Evolutionary conservation across 2,329 filamentous ascomycete genomes (phyloP).

Genomic region (Knufia fluminis): DNA sequence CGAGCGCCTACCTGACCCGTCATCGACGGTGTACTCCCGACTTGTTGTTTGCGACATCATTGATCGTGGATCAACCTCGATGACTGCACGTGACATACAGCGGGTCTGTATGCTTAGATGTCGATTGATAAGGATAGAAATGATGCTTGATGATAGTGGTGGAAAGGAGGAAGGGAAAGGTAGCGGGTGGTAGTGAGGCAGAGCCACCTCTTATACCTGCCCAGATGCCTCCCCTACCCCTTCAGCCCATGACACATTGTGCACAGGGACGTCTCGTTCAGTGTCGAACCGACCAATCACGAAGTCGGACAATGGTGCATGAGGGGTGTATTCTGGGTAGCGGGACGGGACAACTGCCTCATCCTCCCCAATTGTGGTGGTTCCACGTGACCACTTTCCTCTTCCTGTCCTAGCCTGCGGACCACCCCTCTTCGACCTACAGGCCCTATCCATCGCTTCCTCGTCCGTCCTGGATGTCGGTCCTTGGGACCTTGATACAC

Average conservation of each 20-base stretch:
- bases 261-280: neutral
- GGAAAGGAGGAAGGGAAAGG: neutral
- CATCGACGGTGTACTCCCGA: constrained; percentile 1
- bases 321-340: constrained; percentile 5
- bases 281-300: constrained; percentile 3
- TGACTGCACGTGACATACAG: neutral
- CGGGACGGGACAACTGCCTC: neutral
- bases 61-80: neutral
- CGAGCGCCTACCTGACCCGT: neutral
- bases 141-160: neutral
- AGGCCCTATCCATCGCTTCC: neutral
- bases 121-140: too few relatives aligned
- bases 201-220: neutral
- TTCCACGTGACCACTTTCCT: neutral
- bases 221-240: neutral
- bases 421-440: neutral
- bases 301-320: neutral
- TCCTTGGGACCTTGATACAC: too few relatives aligned
- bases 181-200: neutral
- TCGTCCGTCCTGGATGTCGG: neutral
- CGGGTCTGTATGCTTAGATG: neutral
- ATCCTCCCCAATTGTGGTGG: neutral
- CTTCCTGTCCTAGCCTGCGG: neutral
- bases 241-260: neutral
- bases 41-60: neutral